Conservation (phyloP, 2,329 filamentous ascomycete genomes). For the Beauveria caledonica region DNA sequence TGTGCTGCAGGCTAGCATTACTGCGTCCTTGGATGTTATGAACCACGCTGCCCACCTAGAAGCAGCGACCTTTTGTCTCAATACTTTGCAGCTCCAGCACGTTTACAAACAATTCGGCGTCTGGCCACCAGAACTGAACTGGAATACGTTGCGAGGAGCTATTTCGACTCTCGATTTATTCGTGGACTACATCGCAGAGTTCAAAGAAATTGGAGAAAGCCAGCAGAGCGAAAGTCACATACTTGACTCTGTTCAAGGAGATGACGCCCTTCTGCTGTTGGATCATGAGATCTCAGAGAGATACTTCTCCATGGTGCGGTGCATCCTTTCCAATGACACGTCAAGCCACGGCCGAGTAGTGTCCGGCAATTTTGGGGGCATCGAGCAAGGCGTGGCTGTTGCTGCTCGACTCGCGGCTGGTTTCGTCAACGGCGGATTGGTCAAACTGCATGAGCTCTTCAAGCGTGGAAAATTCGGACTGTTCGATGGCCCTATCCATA, state of each 20-base stretch:
- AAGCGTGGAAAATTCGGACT: conserved; percentile 39
- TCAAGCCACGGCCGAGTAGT: background rate
- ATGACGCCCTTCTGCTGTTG: conserved; percentile 39
- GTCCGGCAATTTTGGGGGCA: conserved; percentile 24
- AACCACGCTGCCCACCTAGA: conserved; percentile 36
- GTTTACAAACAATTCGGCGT: conserved; percentile 41
- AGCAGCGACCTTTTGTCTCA: conserved; percentile 41
- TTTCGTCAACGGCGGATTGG: conserved; percentile 37
- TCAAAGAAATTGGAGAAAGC: conserved; percentile 29
- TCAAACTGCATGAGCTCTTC: conserved; percentile 38
- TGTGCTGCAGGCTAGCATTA: conserved; percentile 39
- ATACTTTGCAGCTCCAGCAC: conserved; percentile 41
- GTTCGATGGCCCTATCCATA: conserved; percentile 35
- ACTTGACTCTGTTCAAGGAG: conserved; percentile 31
- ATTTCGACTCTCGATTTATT: conserved; percentile 41
- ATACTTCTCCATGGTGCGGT: conserved; percentile 41
- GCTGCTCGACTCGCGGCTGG: conserved; percentile 38
- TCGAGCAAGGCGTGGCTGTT: conserved; percentile 37
- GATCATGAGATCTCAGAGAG: conserved; percentile 39
- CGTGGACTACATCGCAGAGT: conserved; percentile 36
- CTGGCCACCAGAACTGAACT: conserved; percentile 36
- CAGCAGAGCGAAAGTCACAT: conserved; percentile 30
- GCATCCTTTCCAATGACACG: conserved; percentile 22
- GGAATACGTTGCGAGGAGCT: conserved; percentile 36
- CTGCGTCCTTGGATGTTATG: conserved; percentile 44